phyloP scores from a whole-genome alignment of 768 basidiomycete genomes.

The Pleurotus giganteus region DNA sequence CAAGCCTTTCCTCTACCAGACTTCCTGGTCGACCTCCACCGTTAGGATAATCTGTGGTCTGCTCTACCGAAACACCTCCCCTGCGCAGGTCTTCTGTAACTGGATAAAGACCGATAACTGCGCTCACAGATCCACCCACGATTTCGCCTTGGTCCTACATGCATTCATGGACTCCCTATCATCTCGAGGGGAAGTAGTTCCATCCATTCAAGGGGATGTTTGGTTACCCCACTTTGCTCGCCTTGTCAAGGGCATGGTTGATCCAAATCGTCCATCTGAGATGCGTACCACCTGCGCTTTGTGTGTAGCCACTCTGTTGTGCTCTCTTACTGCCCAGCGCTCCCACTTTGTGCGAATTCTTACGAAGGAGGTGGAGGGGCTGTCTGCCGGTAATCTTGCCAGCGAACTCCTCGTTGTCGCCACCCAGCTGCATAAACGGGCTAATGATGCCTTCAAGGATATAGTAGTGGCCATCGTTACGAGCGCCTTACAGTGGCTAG shows the following conservation, averaged over 20 bases:
- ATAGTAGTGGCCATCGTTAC: slow-evolving; percentile 36
- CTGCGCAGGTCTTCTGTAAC: slow-evolving; percentile 22
- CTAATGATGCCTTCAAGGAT: slow-evolving; percentile 20
- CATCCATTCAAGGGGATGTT: slow-evolving; percentile 17
- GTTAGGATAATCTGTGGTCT: slow-evolving; percentile 40
- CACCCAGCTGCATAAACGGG: slow-evolving; percentile 17
- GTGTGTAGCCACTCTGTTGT: slow-evolving; percentile 29
- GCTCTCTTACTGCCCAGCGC: slow-evolving; percentile 20
- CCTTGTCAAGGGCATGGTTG: slow-evolving; percentile 16
- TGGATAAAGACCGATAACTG: slow-evolving; percentile 41
- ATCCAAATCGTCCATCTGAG: slow-evolving; percentile 14
- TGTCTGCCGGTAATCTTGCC: slow-evolving; percentile 24
- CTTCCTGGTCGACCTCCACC: slow-evolving; percentile 42
- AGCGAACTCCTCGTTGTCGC: slow-evolving; percentile 32
- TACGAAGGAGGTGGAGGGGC: slow-evolving; percentile 22
- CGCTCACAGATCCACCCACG: slow-evolving; percentile 19
- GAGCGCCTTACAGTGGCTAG: slow-evolving; percentile 51
- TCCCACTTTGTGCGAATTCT: slow-evolving; percentile 21
- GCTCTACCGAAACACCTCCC: slow-evolving; percentile 37
- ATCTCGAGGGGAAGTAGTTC: slow-evolving; percentile 10
- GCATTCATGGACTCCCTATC: slow-evolving; percentile 44
- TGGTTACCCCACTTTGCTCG: slow-evolving; percentile 31
- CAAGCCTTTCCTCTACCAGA: slow-evolving; percentile 36
- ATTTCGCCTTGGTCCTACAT: slow-evolving; percentile 38
- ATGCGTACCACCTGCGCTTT: slow-evolving; percentile 17